phyloP scores from a whole-genome alignment of 495 filamentous ascomycete species.

The Platismatia glauca region DNA sequence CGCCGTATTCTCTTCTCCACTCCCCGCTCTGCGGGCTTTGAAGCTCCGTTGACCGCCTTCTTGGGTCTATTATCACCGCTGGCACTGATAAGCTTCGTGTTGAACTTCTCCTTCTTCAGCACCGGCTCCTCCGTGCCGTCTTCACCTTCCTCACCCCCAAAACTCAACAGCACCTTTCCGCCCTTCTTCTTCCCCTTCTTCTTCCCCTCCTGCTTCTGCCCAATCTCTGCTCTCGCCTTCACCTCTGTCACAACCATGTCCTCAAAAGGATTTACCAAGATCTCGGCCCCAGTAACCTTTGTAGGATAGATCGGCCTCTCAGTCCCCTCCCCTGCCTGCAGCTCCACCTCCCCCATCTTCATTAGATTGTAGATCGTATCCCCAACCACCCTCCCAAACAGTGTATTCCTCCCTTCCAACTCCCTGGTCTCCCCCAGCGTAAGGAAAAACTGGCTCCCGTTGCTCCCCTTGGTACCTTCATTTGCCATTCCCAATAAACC shows the following conservation, averaged over 20 bases:
- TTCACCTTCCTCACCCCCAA: slow-evolving; percentile 79
- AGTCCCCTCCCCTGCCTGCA: slow-evolving; percentile 53
- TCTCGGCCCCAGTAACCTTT: slow-evolving; percentile 68
- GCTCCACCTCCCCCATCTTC: slow-evolving; percentile 81
- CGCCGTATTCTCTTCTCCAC: slow-evolving; percentile 22
- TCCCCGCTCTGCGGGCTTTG: slow-evolving; percentile 29
- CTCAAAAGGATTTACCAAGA: slow-evolving; percentile 82
- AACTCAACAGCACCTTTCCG: slow-evolving; percentile 77
- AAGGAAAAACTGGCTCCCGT: slow-evolving; percentile 89
- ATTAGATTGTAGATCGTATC: slow-evolving; percentile 94
- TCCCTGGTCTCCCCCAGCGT: slow-evolving; percentile 76
- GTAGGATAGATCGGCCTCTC: slow-evolving; percentile 84
- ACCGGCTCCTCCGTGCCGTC: slow-evolving; percentile 46
- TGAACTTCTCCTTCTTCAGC: slow-evolving; percentile 85
- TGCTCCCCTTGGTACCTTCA: slow-evolving; percentile 54
- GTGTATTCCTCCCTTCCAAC: slow-evolving; percentile 79
- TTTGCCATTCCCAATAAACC: slow-evolving; percentile 90
- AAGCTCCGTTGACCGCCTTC: slow-evolving; percentile 6
- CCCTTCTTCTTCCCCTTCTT: slow-evolving; percentile 72
- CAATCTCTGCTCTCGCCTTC: slow-evolving; percentile 31
- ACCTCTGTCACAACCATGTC: slow-evolving; percentile 70
- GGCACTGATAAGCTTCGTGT: slow-evolving; percentile 69
- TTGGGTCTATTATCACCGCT: slow-evolving; percentile 32
- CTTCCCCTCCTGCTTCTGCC: slow-evolving; percentile 32
- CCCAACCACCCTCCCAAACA: slow-evolving; percentile 87